These are phyloP conservation scores for Veloboletus limbatus DNA, from an alignment of 1,284 basidiomycete genomes.

Conservation along the genomic window DNA sequence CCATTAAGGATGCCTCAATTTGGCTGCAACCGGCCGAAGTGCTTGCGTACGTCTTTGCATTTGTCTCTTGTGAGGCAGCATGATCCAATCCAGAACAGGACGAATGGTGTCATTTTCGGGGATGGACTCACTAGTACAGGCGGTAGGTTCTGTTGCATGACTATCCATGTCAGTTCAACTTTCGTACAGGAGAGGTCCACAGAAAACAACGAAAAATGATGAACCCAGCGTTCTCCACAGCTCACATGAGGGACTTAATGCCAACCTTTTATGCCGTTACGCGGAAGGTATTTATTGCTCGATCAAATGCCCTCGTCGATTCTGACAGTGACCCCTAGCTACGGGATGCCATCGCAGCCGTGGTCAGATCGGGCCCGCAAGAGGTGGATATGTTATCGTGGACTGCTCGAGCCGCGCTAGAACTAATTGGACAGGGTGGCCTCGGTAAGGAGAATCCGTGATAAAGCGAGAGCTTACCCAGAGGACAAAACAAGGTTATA, in stretches of 20 bases:
- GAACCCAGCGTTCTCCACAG: slow-evolving; percentile 42
- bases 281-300: neutral
- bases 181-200: slow-evolving; percentile 39
- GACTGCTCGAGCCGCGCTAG: slow-evolving; percentile 46
- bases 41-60: neutral
- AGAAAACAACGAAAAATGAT: slow-evolving; percentile 45
- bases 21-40: neutral
- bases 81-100: neutral
- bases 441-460: slow-evolving; percentile 47
- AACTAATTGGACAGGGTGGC: slow-evolving; percentile 45
- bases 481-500: slow-evolving; percentile 18
- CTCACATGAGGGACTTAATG: slow-evolving; percentile 40
- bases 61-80: neutral
- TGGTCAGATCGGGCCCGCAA: slow-evolving; percentile 6
- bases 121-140: neutral
- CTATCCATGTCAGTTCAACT: neutral
- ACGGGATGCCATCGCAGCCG: slow-evolving; percentile 4
- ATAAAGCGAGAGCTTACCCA: slow-evolving; percentile 38
- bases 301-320: neutral
- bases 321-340: neutral
- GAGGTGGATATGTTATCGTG: slow-evolving; percentile 47
- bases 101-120: neutral
- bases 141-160: neutral
- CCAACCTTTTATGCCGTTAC: slow-evolving; percentile 42
- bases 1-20: neutral